Percentiles rank a stretch among this genome's conserved stretches.
These are phyloP conservation scores for Phytophthora sp. DNA, from an alignment of 352 stramenopile species.

Conservation along the genomic window DNA sequence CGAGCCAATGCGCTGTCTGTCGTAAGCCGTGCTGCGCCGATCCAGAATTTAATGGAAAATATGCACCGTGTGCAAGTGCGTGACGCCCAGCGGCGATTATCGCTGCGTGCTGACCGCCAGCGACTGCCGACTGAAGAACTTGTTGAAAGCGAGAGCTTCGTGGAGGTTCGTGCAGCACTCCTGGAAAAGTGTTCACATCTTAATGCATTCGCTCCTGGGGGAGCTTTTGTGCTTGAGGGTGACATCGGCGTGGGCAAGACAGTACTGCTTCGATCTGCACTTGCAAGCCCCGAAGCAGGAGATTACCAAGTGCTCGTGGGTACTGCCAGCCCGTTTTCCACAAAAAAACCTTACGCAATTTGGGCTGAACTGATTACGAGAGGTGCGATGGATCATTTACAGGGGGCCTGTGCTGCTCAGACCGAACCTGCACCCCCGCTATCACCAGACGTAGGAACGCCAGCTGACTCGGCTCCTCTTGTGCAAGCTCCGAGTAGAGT, in stretches of 20 bases:
- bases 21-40: slow-evolving; percentile 47
- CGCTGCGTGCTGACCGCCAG: slow-evolving; percentile 57
- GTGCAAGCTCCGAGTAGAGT: slow-evolving; percentile 24
- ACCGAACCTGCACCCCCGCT: slow-evolving; percentile 30
- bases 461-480: slow-evolving; percentile 12
- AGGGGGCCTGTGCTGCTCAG: not conserved
- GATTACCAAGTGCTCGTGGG: slow-evolving; percentile 69
- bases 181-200: slow-evolving; percentile 72
- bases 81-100: slow-evolving; percentile 75
- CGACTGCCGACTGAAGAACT: slow-evolving; percentile 47
- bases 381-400: slow-evolving; percentile 47
- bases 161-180: slow-evolving; percentile 52
- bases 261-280: slow-evolving; percentile 67
- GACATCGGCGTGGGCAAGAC: slow-evolving; percentile 89
- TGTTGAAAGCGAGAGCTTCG: slow-evolving; percentile 72
- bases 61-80: slow-evolving; percentile 88
- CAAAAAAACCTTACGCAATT: slow-evolving; percentile 80
- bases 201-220: slow-evolving; percentile 66
- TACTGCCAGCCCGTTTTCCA: slow-evolving; percentile 76
- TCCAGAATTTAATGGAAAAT: slow-evolving; percentile 84
- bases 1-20: slow-evolving; percentile 36
- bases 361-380: slow-evolving; percentile 83
- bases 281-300: slow-evolving; percentile 53
- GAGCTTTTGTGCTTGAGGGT: slow-evolving; percentile 80
- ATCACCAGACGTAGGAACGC: slow-evolving; percentile 24